phyloP scores from a whole-genome alignment of 768 basidiomycete species.

The Termitomyces sp. region DNA sequence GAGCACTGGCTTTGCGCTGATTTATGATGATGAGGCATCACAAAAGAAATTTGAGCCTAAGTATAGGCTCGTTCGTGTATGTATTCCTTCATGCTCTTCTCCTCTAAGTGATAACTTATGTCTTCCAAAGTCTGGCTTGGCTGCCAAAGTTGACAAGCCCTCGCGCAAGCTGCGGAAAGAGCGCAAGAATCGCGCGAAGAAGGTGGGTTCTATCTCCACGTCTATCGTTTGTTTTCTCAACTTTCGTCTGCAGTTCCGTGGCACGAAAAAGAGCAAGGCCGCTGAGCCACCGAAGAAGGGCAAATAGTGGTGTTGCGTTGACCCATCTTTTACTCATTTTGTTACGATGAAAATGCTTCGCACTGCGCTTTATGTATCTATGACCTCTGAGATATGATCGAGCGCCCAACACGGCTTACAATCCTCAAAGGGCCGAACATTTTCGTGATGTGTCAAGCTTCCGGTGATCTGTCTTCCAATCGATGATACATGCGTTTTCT shows the following conservation, averaged over 20 bases:
- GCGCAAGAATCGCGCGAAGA: slow-evolving; percentile 99
- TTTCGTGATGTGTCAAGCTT: background rate
- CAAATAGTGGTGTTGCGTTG: slow-evolving; percentile 51
- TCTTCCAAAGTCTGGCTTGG: slow-evolving; percentile 52
- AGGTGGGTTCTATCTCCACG: slow-evolving; percentile 42
- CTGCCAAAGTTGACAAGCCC: slow-evolving; percentile 77
- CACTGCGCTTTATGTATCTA: slow-evolving; percentile 14
- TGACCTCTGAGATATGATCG: slow-evolving; percentile 19
- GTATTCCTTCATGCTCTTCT: slow-evolving; percentile 24
- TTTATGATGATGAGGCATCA: slow-evolving; percentile 92
- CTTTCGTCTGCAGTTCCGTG: slow-evolving; percentile 62
- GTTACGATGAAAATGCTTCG: slow-evolving; percentile 24
- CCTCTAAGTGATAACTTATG: background rate
- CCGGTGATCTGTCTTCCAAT: background rate
- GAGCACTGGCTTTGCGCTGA: slow-evolving; percentile 94
- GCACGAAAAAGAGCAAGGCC: slow-evolving; percentile 94
- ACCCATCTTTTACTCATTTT: slow-evolving; percentile 17
- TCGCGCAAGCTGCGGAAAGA: slow-evolving; percentile 99
- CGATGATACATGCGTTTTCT: background rate
- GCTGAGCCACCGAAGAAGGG: slow-evolving; percentile 89
- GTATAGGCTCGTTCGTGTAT: slow-evolving; percentile 88
- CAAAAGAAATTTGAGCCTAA: slow-evolving; percentile 98
- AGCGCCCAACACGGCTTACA: slow-evolving; percentile 6
- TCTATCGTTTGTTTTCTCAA: slow-evolving; percentile 9
- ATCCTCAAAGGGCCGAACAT: background rate